A percentile compares a stretch with the other conserved stretches of the same genome.
These are phyloP conservation scores for Penicillium crystallinum DNA, from an alignment of 495 filamentous ascomycete species.

Conservation along the genomic window DNA sequence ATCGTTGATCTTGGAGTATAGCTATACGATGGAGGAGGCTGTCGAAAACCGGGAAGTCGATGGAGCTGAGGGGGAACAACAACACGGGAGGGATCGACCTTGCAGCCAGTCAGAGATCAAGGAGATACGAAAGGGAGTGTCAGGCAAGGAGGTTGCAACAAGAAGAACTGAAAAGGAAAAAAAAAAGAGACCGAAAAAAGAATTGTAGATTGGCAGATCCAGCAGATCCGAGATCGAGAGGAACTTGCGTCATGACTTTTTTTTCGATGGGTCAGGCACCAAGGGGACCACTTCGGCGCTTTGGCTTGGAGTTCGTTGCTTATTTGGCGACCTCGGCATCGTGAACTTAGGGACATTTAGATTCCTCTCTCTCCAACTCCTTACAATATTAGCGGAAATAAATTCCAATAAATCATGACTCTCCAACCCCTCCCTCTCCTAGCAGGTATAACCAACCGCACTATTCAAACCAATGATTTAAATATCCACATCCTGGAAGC, in stretches of 20 bases:
- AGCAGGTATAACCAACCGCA: slow-evolving; percentile 43
- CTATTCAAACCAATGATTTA: slow-evolving; percentile 46
- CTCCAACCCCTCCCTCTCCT: slow-evolving; percentile 48
- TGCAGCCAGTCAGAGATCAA: not conserved
- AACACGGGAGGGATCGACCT: slow-evolving; percentile 4
- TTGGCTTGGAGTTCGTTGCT: no score
- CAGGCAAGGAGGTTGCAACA: not conserved
- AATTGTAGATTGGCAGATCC: not conserved
- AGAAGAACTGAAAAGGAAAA: not conserved
- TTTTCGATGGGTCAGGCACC: not conserved
- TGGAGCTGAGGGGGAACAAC: slow-evolving; percentile 1
- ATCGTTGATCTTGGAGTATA: slow-evolving; percentile 6
- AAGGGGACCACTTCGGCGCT: no score
- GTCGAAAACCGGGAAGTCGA: not conserved
- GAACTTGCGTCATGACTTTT: slow-evolving; percentile 35
- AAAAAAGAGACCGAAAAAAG: slow-evolving; percentile 1
- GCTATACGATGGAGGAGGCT: slow-evolving; percentile 5
- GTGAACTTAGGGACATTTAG: no score
- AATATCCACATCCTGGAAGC: slow-evolving; percentile 58
- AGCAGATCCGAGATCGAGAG: slow-evolving; percentile 4
- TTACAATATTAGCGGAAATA: no score
- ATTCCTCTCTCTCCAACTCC: no score
- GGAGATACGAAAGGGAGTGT: slow-evolving; percentile 1
- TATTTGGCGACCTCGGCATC: no score
- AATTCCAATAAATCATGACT: slow-evolving; percentile 4